These are phyloP conservation scores for Fusarium foetens DNA, from an alignment of 2,329 filamentous ascomycete species.

Conservation along the genomic window DNA sequence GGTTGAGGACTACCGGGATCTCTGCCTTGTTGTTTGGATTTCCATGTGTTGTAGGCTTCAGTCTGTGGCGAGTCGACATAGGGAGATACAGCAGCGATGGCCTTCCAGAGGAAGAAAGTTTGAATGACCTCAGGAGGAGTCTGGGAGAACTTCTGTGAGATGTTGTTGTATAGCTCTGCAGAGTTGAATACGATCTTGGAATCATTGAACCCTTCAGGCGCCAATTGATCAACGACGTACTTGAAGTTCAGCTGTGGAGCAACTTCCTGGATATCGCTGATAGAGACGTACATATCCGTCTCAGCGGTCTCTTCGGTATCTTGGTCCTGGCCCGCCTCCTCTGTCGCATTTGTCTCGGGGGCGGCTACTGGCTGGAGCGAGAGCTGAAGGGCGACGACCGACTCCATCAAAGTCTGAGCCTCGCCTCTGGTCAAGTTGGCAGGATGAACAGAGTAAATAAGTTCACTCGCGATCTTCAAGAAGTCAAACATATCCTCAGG, in stretches of 20 bases:
- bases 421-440: conserved; percentile 9
- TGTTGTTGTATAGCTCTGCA: conserved; percentile 67
- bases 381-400: background rate
- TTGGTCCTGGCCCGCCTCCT: background rate
- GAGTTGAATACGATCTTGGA: conserved; percentile 63
- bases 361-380: background rate
- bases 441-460: conserved; percentile 21
- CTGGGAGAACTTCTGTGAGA: conserved; percentile 64
- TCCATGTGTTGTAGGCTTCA: conserved; percentile 62
- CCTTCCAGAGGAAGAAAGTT: conserved; percentile 72
- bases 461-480: background rate
- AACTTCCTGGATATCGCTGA: background rate
- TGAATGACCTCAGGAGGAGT: conserved; percentile 66
- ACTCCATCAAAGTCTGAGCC: background rate
- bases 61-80: conserved; percentile 68
- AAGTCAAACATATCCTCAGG: background rate
- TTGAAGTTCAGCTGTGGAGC: conserved; percentile 22
- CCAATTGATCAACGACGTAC: conserved; percentile 6
- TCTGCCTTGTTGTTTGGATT: conserved; percentile 51
- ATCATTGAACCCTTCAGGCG: conserved; percentile 28
- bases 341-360: background rate
- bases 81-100: conserved; percentile 62
- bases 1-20: background rate
- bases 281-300: background rate
- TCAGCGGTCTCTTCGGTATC: background rate